Percentiles rank a stretch among this genome's conserved stretches.
phyloP scores from a whole-genome alignment of 805 yeast genomes.

The Monosporozyma unispora region DNA sequence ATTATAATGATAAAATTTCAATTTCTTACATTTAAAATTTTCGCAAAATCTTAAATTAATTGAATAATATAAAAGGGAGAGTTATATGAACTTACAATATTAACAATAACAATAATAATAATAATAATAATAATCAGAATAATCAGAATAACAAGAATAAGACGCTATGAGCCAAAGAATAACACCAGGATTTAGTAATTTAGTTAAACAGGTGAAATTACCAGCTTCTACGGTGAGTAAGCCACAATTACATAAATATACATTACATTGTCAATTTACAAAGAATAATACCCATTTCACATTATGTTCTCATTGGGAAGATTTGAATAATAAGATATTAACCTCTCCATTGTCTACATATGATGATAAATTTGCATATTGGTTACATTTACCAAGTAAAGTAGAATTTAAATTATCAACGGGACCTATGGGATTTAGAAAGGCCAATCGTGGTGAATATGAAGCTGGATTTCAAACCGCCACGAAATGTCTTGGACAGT shows the following conservation, averaged over 20 bases:
- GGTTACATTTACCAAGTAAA: slow-evolving; percentile 42
- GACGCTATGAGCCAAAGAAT: neutral
- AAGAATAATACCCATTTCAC: slow-evolving; percentile 80
- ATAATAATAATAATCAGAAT: neutral
- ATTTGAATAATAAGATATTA: slow-evolving; percentile 17
- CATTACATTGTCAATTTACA: slow-evolving; percentile 66
- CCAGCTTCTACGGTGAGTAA: neutral
- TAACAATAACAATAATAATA: neutral
- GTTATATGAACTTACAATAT: too few species aligned
- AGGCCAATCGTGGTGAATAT: slow-evolving; percentile 82
- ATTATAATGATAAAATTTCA: too few species aligned
- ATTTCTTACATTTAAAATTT: slow-evolving; percentile 1
- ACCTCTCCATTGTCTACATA: neutral
- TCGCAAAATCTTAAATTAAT: neutral
- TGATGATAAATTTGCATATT: neutral
- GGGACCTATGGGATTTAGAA: slow-evolving; percentile 83
- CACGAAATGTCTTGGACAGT: slow-evolving; percentile 58
- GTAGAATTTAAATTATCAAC: slow-evolving; percentile 50
- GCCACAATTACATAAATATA: slow-evolving; percentile 38
- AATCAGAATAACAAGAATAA: neutral
- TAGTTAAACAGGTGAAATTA: neutral
- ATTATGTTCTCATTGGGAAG: slow-evolving; percentile 61
- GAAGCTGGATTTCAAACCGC: slow-evolving; percentile 89
- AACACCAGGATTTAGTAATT: neutral
- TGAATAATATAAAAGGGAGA: neutral